A percentile compares a stretch with the other conserved stretches of the same genome.
These are phyloP conservation scores for Poa annua DNA, from an alignment of 176 grass and related monocot species.

Conservation along the genomic window DNA sequence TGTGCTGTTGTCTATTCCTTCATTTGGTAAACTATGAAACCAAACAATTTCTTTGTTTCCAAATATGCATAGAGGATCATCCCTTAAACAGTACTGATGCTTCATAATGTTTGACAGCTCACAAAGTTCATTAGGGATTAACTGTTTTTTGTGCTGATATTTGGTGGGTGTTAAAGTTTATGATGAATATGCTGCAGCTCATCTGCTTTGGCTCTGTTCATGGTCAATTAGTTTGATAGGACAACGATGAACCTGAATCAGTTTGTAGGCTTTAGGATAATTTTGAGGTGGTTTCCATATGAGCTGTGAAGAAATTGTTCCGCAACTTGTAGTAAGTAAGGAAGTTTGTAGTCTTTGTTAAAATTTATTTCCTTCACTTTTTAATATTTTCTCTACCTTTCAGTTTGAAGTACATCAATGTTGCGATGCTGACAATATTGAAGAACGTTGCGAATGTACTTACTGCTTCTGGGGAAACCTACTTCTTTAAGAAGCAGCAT, in stretches of 20 bases:
- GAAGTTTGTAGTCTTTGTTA: too few relatives aligned
- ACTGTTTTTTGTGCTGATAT: neutral
- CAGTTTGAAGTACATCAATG: slow-evolving; percentile 98
- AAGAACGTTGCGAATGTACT: slow-evolving; percentile 97
- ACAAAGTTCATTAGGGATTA: neutral
- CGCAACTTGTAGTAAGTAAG: neutral
- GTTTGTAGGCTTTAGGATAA: neutral
- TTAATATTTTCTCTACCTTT: slow-evolving; percentile 45
- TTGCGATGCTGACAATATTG: slow-evolving; percentile 95
- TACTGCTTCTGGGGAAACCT: slow-evolving; percentile 92
- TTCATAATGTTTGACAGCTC: slow-evolving; percentile 27
- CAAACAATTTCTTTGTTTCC: neutral
- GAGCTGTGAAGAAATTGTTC: neutral
- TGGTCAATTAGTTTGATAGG: neutral
- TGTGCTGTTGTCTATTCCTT: neutral
- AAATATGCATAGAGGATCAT: slow-evolving; percentile 11
- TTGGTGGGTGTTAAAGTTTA: neutral
- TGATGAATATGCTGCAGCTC: neutral
- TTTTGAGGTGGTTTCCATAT: slow-evolving; percentile 21
- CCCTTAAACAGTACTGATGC: slow-evolving; percentile 24
- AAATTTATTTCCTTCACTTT: neutral
- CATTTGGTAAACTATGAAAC: slow-evolving; percentile 22
- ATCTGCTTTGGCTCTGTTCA: neutral
- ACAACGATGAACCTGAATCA: neutral
- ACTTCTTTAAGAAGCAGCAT: slow-evolving; percentile 87